Conservation (phyloP, 2,329 filamentous ascomycete genomes). For the Thelonectria olida region DNA sequence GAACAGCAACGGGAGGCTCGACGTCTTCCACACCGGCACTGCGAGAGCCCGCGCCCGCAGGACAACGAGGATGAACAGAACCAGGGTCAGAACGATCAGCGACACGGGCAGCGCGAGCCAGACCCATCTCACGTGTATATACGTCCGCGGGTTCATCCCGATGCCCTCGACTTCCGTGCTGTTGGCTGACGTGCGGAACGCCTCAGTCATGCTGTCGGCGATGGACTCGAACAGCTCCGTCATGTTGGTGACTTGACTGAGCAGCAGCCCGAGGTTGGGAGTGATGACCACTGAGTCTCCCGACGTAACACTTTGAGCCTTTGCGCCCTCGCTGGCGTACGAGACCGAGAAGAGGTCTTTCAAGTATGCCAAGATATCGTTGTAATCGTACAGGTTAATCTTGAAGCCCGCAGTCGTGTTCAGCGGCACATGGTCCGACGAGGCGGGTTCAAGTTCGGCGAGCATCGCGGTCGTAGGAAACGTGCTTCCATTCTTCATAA, state of each 20-base stretch:
- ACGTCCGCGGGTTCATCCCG: neutral
- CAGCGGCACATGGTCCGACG: neutral
- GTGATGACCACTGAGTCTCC: neutral
- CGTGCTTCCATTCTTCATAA: too few relatives aligned
- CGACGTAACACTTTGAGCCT: too few relatives aligned
- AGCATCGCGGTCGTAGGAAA: neutral
- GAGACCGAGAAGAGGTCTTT: neutral
- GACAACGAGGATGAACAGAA: neutral
- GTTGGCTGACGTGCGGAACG: neutral
- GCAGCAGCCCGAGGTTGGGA: neutral
- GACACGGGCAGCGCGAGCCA: neutral
- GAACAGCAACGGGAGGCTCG: neutral
- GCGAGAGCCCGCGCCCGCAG: neutral
- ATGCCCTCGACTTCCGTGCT: neutral
- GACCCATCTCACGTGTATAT: neutral
- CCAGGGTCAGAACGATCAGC: neutral
- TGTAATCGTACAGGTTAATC: neutral
- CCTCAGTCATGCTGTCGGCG: neutral
- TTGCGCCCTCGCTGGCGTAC: neutral
- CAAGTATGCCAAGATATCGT: neutral
- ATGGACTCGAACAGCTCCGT: neutral
- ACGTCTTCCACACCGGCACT: conserved; percentile 1
- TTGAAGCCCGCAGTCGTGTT: neutral
- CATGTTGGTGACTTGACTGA: neutral
- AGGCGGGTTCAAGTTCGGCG: neutral